A percentile compares a stretch with the other conserved stretches of the same genome.
phyloP scores from a whole-genome alignment of 306 rosid genomes.

The Prunus fruticosa region DNA sequence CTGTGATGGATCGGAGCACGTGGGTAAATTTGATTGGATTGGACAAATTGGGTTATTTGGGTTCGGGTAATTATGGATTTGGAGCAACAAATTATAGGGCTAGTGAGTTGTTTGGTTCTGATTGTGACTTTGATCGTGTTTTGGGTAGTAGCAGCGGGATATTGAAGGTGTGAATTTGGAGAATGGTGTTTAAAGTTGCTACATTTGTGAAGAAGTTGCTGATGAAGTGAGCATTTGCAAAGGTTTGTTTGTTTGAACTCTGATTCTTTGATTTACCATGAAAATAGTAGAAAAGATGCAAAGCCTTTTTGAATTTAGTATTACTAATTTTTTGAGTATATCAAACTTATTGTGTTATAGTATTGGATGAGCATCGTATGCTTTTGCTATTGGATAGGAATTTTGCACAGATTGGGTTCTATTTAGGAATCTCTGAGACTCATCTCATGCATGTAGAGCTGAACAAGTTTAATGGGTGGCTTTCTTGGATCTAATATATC shows the following conservation, averaged over 20 bases:
- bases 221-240: background rate
- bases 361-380: background rate
- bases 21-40: slow-evolving; percentile 26
- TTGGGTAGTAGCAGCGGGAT: slow-evolving; percentile 23
- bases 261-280: background rate
- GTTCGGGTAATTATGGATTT: background rate
- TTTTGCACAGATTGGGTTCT: background rate
- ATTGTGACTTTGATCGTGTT: slow-evolving; percentile 27
- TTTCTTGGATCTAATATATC: background rate
- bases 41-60: slow-evolving; percentile 14
- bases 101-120: slow-evolving; percentile 39
- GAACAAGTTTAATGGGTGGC: background rate
- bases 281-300: background rate
- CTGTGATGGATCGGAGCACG: slow-evolving; percentile 23
- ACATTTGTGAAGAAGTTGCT: background rate
- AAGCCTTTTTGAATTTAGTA: background rate
- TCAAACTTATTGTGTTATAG: background rate
- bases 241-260: background rate
- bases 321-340: background rate
- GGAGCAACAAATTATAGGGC: slow-evolving; percentile 46
- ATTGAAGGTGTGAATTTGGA: background rate
- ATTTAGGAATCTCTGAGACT: background rate
- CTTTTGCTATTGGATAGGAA: background rate
- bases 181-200: background rate
- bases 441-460: background rate